Evolutionary conservation across 106 monocot species (phyloP), one percentile per base, ranked within the genome.

Genomic region (Dioscorea zingiberensis): DNA sequence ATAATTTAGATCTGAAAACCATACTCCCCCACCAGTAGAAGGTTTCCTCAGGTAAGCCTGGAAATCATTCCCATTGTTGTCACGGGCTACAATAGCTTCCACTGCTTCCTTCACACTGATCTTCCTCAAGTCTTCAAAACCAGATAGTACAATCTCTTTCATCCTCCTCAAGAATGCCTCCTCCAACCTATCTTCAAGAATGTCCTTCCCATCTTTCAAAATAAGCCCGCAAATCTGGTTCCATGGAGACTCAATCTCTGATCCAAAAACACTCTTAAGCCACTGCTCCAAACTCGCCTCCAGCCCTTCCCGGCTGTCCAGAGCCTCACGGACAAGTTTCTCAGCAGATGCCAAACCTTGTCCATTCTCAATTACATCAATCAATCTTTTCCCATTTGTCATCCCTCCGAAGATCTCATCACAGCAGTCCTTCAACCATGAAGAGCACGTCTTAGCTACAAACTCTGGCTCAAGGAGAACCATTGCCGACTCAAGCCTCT

Each of bases 221-320:
- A 93, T 76, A 16, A 89, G 53, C 21, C 84, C 82, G 9, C 93
- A 55, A 46, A 93, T 84, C 64, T 86, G 89, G 53, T 89, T 72
- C 98, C 98, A 98, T 22, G 93, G 89, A 2, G 98, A 98, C 68
- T 98, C 84, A 24, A 82, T 80, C 26, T 98, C 89, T 7, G 84
- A 80, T 38, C 98, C 98, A 78, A 98, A 87, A 24, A 87, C 98
- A 68, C 73, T 78, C 83, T 45, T 89, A 26, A 98, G 69, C 98
- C 98, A 98, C 75, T 80, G 81, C 51, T 89, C 98, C 78, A 93
- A 78, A 67, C 78, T 86, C 46, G 62, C 74, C 63, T 98, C 93
- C 19, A 93, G 44, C 46, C 71, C 84, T 23, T 89, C 89, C 55
- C 74, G 59, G 8, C 71, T 74, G 62, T 98, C 82, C 65, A 93